Percentiles rank a stretch among this genome's conserved stretches.
phyloP scores from a whole-genome alignment of 306 rosid genomes.

The Sicyos edulis region DNA sequence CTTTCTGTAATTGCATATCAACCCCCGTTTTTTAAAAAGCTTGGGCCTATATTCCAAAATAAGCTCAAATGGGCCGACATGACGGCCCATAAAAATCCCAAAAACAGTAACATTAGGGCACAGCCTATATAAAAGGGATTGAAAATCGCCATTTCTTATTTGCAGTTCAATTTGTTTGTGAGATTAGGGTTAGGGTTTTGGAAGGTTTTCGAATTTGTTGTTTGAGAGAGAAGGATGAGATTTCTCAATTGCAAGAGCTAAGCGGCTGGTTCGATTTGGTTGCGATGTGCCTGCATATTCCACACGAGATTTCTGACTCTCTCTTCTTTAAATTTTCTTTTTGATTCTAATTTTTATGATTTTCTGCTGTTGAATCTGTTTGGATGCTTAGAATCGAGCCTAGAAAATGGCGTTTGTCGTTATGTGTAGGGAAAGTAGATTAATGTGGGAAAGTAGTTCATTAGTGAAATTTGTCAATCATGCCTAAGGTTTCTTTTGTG shows the following conservation, averaged over 20 bases:
- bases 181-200: background rate
- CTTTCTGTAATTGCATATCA: background rate
- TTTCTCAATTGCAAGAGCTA: slow-evolving; percentile 3
- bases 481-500: no score
- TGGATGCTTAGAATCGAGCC: background rate
- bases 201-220: background rate
- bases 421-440: no score
- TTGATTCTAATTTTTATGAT: background rate
- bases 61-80: background rate
- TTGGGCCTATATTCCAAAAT: background rate
- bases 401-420: background rate
- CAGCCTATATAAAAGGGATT: no score
- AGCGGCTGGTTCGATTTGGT: background rate
- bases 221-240: background rate
- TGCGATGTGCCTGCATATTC: slow-evolving; percentile 19
- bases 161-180: no score
- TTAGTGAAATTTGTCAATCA: no score
- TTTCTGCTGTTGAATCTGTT: background rate
- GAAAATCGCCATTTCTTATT: no score
- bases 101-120: background rate
- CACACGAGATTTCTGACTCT: slow-evolving; percentile 21
- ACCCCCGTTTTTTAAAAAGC: background rate
- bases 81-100: slow-evolving; percentile 5
- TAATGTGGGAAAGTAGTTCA: no score
- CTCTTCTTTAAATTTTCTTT: background rate